A percentile compares a stretch with the other conserved stretches of the same genome.
Conservation (phyloP, 129 eudicot species). For the Gnaphalium uliginosum region DNA sequence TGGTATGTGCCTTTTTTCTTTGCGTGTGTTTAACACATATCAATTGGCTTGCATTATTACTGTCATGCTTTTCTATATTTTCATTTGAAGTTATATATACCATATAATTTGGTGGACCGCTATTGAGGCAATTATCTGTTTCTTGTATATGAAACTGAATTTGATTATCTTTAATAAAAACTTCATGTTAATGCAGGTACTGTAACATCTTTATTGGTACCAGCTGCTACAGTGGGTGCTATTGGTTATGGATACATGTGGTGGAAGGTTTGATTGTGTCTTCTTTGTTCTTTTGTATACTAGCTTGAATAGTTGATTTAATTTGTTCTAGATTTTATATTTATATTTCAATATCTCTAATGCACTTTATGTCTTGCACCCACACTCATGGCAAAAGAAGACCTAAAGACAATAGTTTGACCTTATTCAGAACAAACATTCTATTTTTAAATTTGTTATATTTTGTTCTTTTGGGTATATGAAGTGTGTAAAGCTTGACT, state of each 20-base stretch:
- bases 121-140: background rate
- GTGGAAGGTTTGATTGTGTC: conserved; percentile 74
- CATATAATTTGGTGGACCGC: conserved; percentile 5
- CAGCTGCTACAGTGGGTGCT: conserved; percentile 84
- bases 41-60: conserved; percentile 11
- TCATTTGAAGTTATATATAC: conserved; percentile 9
- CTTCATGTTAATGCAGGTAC: conserved; percentile 39
- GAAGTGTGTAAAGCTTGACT: conserved; percentile 10
- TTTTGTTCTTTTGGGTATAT: background rate
- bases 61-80: background rate
- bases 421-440: background rate
- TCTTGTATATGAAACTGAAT: conserved; percentile 6
- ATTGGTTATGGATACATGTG: conserved; percentile 94
- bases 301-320: background rate
- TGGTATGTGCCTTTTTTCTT: conserved; percentile 39
- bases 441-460: background rate
- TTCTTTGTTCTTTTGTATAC: conserved; percentile 5
- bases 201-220: conserved; percentile 58
- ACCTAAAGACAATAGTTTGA: conserved; percentile 15
- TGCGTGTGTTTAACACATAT: background rate
- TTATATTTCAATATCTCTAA: background rate
- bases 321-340: background rate
- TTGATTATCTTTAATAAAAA: background rate
- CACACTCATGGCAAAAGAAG: conserved; percentile 18
- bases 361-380: conserved; percentile 10